A percentile compares a stretch with the other conserved stretches of the same genome.
Conservation (phyloP, 371 early-diverging fungal species). For the Mucor saturninus region DNA sequence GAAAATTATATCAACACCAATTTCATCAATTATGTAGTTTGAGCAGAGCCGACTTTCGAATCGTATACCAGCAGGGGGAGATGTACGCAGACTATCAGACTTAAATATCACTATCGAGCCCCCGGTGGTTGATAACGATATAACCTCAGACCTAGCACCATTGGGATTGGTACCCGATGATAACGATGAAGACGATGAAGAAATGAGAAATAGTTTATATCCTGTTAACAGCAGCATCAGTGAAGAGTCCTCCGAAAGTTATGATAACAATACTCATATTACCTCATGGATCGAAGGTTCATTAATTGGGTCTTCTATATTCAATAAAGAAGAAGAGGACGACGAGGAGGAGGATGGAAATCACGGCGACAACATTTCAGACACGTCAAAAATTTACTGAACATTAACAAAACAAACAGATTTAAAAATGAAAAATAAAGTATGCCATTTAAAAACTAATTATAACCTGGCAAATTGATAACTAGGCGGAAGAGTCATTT, state of each 20-base stretch:
- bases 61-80: conserved; percentile 28
- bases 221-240: conserved; percentile 7
- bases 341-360: background rate
- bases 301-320: conserved; percentile 25
- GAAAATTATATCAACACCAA: background rate
- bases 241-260: conserved; percentile 23
- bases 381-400: background rate
- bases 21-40: conserved; percentile 22
- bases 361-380: background rate
- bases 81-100: conserved; percentile 47
- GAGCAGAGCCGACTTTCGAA: conserved; percentile 37
- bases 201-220: background rate
- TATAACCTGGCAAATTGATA: too few relatives aligned
- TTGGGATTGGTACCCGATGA: background rate
- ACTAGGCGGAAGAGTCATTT: too few relatives aligned
- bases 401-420: too few relatives aligned
- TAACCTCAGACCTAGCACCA: conserved; percentile 2
- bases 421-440: too few relatives aligned
- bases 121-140: conserved; percentile 22
- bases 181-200: conserved; percentile 14
- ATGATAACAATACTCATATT: conserved; percentile 28
- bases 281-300: conserved; percentile 33
- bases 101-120: conserved; percentile 50
- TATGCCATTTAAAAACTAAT: too few relatives aligned
- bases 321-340: conserved; percentile 21